Conservation (phyloP, 2,329 filamentous ascomycete genomes). For the Sporothrix inflata region DNA sequence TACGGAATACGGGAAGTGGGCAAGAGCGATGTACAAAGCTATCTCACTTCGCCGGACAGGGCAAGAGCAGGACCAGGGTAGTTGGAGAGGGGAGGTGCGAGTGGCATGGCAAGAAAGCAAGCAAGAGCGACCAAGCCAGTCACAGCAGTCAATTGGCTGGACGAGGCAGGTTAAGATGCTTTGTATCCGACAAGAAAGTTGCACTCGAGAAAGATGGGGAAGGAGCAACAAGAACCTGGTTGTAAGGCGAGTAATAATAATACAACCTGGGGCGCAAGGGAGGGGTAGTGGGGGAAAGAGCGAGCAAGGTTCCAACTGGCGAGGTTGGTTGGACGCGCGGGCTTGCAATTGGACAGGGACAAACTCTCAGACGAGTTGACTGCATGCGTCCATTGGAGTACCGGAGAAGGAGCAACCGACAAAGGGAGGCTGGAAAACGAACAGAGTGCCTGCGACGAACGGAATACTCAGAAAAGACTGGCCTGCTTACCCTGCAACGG, state of each 20-base stretch:
- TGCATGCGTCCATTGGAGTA: not conserved
- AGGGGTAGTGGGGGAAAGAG: slow-evolving; percentile 22
- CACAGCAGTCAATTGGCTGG: not conserved
- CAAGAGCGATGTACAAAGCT: slow-evolving; percentile 14
- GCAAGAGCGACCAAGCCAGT: not conserved
- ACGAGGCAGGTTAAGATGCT: not conserved
- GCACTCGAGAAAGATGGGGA: slow-evolving; percentile 1
- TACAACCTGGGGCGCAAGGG: not conserved
- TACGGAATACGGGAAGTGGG: not conserved
- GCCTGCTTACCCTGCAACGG: not conserved
- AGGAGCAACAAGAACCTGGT: slow-evolving; percentile 11
- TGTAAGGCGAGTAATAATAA: slow-evolving; percentile 4
- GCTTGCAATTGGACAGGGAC: not conserved
- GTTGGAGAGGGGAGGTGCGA: not conserved
- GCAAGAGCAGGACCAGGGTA: not conserved
- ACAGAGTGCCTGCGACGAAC: not conserved
- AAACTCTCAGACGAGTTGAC: not conserved
- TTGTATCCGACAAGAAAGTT: not conserved
- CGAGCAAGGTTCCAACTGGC: not conserved
- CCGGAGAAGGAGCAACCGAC: not conserved
- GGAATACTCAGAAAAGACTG: not conserved
- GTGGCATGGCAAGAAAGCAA: not conserved
- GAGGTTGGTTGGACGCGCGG: not conserved
- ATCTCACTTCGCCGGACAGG: slow-evolving; percentile 5
- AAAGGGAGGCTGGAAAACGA: not conserved